Evolutionary conservation across 2,329 filamentous ascomycete species (phyloP).

Genomic region (Colletotrichum tropicicola): DNA sequence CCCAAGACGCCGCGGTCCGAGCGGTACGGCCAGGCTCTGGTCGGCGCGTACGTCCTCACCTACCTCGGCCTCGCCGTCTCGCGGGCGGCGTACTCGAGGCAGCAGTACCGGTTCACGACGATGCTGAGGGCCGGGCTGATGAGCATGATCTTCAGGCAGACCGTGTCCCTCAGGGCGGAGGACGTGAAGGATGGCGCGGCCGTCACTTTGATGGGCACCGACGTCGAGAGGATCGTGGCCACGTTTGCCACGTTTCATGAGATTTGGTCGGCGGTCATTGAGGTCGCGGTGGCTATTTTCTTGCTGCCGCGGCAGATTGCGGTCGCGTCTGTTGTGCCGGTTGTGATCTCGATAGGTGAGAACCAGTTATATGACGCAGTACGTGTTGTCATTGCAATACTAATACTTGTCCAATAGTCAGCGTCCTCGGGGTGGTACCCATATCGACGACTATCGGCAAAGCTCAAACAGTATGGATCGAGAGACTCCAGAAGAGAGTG

Average conservation of each 20-base stretch:
- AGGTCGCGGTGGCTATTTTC: constrained; percentile 37
- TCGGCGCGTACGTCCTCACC: constrained; percentile 40
- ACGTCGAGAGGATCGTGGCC: constrained; percentile 42
- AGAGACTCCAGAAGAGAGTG: constrained; percentile 57
- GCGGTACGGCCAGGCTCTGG: constrained; percentile 36
- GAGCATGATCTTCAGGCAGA: constrained; percentile 39
- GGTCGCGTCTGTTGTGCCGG: constrained; percentile 50
- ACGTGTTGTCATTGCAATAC: not conserved
- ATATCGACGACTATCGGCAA: constrained; percentile 31
- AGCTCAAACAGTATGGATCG: constrained; percentile 55
- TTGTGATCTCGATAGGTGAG: constrained; percentile 54
- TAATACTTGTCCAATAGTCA: constrained; percentile 36
- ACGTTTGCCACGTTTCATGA: constrained; percentile 32
- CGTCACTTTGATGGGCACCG: constrained; percentile 46
- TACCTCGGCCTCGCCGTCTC: constrained; percentile 43
- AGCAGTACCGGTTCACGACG: constrained; percentile 36
- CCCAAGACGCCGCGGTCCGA: constrained; percentile 30
- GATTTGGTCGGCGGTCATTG: constrained; percentile 33
- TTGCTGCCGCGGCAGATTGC: constrained; percentile 42
- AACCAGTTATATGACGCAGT: not conserved
- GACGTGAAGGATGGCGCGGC: constrained; percentile 39
- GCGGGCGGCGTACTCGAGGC: constrained; percentile 41
- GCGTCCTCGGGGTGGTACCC: constrained; percentile 43
- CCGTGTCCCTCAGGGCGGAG: constrained; percentile 33
- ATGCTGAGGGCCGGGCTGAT: constrained; percentile 39